phyloP scores from a whole-genome alignment of 371 early-diverging fungal species.

The Parasitella parasitica region DNA sequence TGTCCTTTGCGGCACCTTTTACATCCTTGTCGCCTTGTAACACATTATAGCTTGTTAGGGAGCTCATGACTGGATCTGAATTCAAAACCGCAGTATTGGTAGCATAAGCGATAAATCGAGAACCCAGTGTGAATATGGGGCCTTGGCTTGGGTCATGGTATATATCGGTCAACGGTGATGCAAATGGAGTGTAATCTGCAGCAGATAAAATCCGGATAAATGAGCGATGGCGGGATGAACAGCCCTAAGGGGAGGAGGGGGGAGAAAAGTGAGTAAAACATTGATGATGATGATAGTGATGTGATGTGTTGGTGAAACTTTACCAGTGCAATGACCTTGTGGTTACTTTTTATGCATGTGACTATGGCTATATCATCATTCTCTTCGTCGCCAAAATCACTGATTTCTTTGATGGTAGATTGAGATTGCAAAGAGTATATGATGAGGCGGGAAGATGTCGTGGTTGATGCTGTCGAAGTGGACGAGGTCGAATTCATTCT shows the following conservation, averaged over 20 bases:
- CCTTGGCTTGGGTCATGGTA: constrained; percentile 35
- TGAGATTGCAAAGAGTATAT: constrained; percentile 54
- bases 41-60: constrained; percentile 28
- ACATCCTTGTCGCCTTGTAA: constrained; percentile 48
- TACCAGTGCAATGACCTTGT: constrained; percentile 53
- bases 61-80: constrained; percentile 34
- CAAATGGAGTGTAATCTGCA: constrained; percentile 23
- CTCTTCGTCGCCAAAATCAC: constrained; percentile 35
- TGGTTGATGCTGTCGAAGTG: not conserved
- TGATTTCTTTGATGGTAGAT: constrained; percentile 28
- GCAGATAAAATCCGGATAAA: constrained; percentile 44
- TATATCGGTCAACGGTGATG: constrained; percentile 51
- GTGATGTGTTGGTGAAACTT: constrained; percentile 8
- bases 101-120: constrained; percentile 66
- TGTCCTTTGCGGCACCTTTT: constrained; percentile 61
- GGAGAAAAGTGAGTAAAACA: not conserved
- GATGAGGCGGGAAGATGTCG: not conserved
- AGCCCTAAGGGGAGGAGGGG: constrained; percentile 19
- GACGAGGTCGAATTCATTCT: not conserved
- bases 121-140: constrained; percentile 60
- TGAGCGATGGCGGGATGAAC: constrained; percentile 32
- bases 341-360: constrained; percentile 49
- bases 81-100: constrained; percentile 48
- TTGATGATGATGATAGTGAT: not conserved
- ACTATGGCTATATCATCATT: constrained; percentile 41